Evolutionary conservation across 768 basidiomycete species (phyloP), one percentile per base, ranked within the genome.

Genomic region (Naganishia kalamii): DNA sequence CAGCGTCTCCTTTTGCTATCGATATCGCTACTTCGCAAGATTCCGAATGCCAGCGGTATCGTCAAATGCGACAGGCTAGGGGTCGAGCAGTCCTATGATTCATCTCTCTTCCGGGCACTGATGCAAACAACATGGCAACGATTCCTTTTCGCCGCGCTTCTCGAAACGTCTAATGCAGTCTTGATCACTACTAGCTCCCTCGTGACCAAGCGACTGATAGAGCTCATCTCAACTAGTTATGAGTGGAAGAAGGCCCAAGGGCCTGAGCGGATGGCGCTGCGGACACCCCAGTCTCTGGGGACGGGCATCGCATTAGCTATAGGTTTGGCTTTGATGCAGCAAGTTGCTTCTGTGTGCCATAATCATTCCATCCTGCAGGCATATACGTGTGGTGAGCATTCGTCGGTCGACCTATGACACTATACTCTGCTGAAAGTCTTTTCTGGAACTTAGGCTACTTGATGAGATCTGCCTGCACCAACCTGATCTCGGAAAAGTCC

Each of bases 301-400:
- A 84, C 83, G 72, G 86, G 86, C 1, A 81, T 87, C 59, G 86
- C 85, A 6, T 72, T 87, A 1, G 85, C 82, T 0, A 78, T 84
- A 59, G 84, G 80, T 4, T 72, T 86, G 25, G 86, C 86, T 68
- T 78, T 75, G 0, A 87, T 86, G 86, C 85, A 86, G 81, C 81
- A 84, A 57, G 63, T 41, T 1, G 30, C 50, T 8, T 37, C 47
- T 12, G 19, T 51, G 10, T 35, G 43, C 33, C n/a, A 25, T 11
- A 54, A 41, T 37, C 40, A 46, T 23, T 52, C 19, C 41, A 43
- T 13, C 15, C 25, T 17, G 23, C n/a, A 21, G 35, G 51, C 17
- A 29, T 52, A 23, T 17, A 46, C 15, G 23, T 52, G 51, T 35
- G 51, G 51, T 52, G 25, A 5, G 49, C 5, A n/a, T n/a, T n/a